Percentiles rank a stretch among this genome's conserved stretches.
Conservation (phyloP, 2,329 filamentous ascomycete genomes). For the Ustilaginoidea virens region DNA sequence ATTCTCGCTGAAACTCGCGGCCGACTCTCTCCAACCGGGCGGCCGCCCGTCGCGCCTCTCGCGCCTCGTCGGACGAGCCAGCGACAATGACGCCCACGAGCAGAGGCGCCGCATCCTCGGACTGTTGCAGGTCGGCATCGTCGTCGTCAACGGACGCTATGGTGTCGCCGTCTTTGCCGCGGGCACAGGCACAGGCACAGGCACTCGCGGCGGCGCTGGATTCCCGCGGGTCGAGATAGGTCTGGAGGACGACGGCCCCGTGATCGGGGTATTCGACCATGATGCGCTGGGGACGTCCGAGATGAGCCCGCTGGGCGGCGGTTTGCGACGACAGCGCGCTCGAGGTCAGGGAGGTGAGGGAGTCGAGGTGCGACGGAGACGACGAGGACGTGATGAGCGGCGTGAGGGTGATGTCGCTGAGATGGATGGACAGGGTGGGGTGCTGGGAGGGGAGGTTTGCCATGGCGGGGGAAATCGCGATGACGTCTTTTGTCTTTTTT, state of each 20-base stretch:
- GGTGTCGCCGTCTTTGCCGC: conserved; percentile 6
- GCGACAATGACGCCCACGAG: conserved; percentile 41
- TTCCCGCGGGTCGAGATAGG: conserved; percentile 27
- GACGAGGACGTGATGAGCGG: conserved; percentile 40
- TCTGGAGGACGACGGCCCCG: conserved; percentile 27
- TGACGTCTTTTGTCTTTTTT: too few relatives aligned
- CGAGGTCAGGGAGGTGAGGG: conserved; percentile 36
- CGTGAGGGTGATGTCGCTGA: conserved; percentile 40
- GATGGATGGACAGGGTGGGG: conserved; percentile 37
- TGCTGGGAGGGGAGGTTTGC: conserved; percentile 28
- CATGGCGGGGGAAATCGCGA: too few relatives aligned
- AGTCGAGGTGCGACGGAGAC: conserved; percentile 26
- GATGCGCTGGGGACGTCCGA: conserved; percentile 39
- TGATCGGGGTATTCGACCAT: conserved; percentile 38
- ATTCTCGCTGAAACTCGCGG: conserved; percentile 37
- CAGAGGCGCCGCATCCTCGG: conserved; percentile 28
- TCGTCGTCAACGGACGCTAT: background rate
- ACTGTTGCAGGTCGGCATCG: conserved; percentile 6
- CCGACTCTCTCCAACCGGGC: conserved; percentile 38
- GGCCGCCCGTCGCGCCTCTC: conserved; percentile 36
- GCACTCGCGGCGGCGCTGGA: conserved; percentile 4
- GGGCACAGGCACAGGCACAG: too few relatives aligned
- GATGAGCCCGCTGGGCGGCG: conserved; percentile 33
- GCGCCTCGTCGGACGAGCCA: conserved; percentile 26
- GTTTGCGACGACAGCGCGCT: conserved; percentile 38